phyloP scores from a whole-genome alignment of 176 grass and related monocot genomes.

The Oryza coarctata region DNA sequence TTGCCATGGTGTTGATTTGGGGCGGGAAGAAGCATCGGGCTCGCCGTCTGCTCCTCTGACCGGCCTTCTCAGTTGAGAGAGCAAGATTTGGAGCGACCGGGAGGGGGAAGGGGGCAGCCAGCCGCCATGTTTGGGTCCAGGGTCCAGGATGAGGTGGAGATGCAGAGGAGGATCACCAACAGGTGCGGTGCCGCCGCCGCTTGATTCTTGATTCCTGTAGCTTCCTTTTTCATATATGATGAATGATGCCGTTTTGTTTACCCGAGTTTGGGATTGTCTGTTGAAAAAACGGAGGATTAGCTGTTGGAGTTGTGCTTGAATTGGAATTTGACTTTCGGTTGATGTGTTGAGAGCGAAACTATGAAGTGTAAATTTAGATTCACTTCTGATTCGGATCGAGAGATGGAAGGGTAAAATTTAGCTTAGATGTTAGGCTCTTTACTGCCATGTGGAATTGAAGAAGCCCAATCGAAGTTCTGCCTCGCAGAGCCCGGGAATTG shows the following conservation, averaged over 20 bases:
- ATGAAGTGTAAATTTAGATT: not conserved
- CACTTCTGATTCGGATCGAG: not conserved
- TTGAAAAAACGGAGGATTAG: not conserved
- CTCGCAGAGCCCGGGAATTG: no score
- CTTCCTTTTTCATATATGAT: no score
- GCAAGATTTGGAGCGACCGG: conserved; percentile 33
- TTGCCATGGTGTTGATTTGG: conserved; percentile 23
- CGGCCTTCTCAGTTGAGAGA: not conserved
- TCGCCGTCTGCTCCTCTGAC: conserved; percentile 5
- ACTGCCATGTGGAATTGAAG: not conserved
- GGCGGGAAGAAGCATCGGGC: not conserved
- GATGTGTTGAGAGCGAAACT: not conserved
- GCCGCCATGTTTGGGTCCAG: conserved; percentile 62
- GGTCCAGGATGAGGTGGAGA: conserved; percentile 80
- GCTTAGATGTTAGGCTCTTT: not conserved
- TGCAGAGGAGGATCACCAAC: conserved; percentile 67
- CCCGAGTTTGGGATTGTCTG: not conserved
- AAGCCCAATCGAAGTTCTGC: not conserved
- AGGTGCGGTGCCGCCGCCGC: conserved; percentile 11
- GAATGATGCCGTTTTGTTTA: no score
- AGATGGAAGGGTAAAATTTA: not conserved
- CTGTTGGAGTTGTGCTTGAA: no score
- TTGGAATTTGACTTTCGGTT: conserved; percentile 3
- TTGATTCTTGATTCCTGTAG: not conserved
- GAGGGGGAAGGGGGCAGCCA: not conserved